Base-by-base conservation (phyloP, 169 alveolate species). In the Plasmodium chabaudi region DNA sequence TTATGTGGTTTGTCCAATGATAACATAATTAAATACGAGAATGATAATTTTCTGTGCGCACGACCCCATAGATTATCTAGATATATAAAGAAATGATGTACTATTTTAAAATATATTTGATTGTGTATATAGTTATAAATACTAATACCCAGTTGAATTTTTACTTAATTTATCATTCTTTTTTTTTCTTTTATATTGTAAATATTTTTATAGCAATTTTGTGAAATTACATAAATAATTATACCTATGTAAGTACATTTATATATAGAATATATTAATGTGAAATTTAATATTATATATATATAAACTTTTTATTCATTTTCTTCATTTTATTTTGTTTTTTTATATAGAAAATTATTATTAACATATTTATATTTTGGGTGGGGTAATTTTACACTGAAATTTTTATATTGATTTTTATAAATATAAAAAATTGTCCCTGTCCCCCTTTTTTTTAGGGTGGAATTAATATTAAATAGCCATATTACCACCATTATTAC, bases 1-100 rank as follows among this genome's bases (percentile, higher is more conserved):
- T 64, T 77, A 44, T 77, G 88, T 64, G 17, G 65, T 64, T 42
- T 77, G 34, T 77, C 88, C 49, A 77, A 19, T 15, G 77, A 77
- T 42, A 77, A 77, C 47, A 77, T 77, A 63, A 77, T 77, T 77
- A 74, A 63, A 68, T 47, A 53, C 65, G 44, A 61, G 49, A 68
- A 27, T 15, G 39, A 59, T 27, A 64, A 77, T 44, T 57, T 51
- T 25, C 9, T 67, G n/a, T 56, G 65, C 77, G 65, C 88, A 77
- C 88, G 88, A 27, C 63, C 88, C 42, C 34, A 69, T 67, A 61
- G 75, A 77, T 42, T 77, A 49, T 59, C 64, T 23, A 47, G 79
- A 47, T 77, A 75, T 23, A 34, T 19, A 13, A 77, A 10, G 59
- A 44, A 42, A 21, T 64, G 75, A 69, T 47, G 65, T 55, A 34